Percentiles rank a stretch among this genome's conserved stretches.
These are phyloP conservation scores for Puccinia triticina DNA, from an alignment of 1,284 basidiomycete species.

Conservation along the genomic window DNA sequence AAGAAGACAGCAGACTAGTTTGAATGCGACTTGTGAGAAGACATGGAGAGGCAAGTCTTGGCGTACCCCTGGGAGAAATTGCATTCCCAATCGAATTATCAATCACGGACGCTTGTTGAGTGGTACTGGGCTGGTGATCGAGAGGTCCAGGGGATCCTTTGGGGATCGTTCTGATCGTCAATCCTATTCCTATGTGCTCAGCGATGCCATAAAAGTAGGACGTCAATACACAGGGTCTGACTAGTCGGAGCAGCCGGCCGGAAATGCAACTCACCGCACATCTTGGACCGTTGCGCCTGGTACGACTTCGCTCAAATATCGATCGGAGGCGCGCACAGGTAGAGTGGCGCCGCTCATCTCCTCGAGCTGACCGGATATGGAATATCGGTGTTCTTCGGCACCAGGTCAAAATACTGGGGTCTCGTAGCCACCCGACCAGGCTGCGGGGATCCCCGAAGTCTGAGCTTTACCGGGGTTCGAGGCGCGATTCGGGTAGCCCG, in stretches of 20 bases:
- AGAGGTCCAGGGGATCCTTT: not conserved
- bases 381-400: too few relatives aligned
- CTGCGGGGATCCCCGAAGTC: too few relatives aligned
- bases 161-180: conserved; percentile 5
- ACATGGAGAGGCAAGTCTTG: not conserved
- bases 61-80: conserved; percentile 18
- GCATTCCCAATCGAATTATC: conserved; percentile 10
- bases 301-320: too few relatives aligned
- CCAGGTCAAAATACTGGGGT: too few relatives aligned
- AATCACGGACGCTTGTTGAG: not conserved
- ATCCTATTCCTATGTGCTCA: conserved; percentile 13
- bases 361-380: too few relatives aligned
- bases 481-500: too few relatives aligned
- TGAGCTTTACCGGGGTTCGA: too few relatives aligned
- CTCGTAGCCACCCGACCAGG: too few relatives aligned
- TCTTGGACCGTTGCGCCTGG: not conserved
- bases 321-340: too few relatives aligned
- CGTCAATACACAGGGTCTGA: too few relatives aligned
- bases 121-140: not conserved
- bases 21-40: not conserved
- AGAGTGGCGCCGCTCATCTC: too few relatives aligned
- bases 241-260: not conserved
- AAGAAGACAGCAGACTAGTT: not conserved
- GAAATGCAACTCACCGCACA: conserved; percentile 21
- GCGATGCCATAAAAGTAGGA: not conserved